Base-by-base conservation (phyloP, 371 early-diverging fungal species). In the Choanephora cucurbitarum region DNA sequence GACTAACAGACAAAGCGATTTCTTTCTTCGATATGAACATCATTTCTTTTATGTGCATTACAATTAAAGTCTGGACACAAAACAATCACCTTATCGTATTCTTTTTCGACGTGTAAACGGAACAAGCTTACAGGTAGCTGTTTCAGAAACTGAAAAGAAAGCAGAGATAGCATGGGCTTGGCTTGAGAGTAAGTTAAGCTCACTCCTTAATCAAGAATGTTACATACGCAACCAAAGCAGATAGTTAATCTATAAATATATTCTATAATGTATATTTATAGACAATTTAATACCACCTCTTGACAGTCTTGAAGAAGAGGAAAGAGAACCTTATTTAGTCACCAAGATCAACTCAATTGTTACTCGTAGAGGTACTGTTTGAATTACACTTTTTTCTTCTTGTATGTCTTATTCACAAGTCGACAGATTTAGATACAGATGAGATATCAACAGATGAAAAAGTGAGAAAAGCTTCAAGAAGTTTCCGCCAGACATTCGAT, bases 71-170 rank as follows among this genome's bases (percentile, higher is more conserved):
- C 83, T 98, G 43, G 97, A 96, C 69, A 94, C 94, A 19, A 93
- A 93, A 74, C 97, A 96, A 70, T 86, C 94, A 11, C 90, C 95
- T 18, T 98, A 87, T 71, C 89, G 98, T 49, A 87, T 98, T 24
- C 67, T 96, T 2, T 88, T 91, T 67, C 83, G 86, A 59, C 69
- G 85, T 40, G 59, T 71, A 2, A 57, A 70, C n/a, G 76, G 76
- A 15, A 73, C 79, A 45, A 75, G 71, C 42, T 67, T 80, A 44
- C 80, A 83, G 19, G 79, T 92, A 55, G 84, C 92, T 33, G 87
- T 82, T 13, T 90, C 87, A 34, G 95, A 96, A 70, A 82, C 89
- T 7, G 79, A 86, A 45, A 90, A 88, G 52, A 90, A 83, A 49
- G 88, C 90, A 31, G 91, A 93, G 34, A 74, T 84, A 21, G 92